Evolutionary conservation across 2,329 filamentous ascomycete genomes (phyloP), one percentile per base, ranked within the genome.

Genomic region (Cytospora chrysosperma): DNA sequence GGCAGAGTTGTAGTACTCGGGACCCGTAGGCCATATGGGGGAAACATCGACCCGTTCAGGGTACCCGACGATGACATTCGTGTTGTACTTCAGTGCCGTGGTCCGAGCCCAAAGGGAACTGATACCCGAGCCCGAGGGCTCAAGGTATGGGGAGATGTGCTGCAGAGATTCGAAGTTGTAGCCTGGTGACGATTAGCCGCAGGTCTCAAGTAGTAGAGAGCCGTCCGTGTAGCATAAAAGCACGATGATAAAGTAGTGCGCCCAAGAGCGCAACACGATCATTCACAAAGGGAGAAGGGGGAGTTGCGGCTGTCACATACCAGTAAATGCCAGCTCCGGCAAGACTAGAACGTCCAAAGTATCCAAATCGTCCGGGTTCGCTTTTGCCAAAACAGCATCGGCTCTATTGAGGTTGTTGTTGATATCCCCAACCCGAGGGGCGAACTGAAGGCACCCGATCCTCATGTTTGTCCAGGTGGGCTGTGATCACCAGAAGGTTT

Each of bases 151-250:
- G 1, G 76, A 75, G 53, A 94, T 93, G 1, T 91, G 82, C 34
- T 84, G 77, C 2, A 91, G 73, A 0, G 87, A 89, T 50, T 83
- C 81, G 77, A 93, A 94, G 72, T 92, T 93, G 77, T 93, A 94
- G 30, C 91, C 89, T 86, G 58, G 43, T 34, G 62, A 62, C 65
- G 17, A 37, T 58, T 26, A 58, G 56, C 17, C 17, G 43, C 3
- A 17, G 27, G 1, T 50, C 12, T 6, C n/a, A 40, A 49, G 24
- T n/a, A 19, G 55, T 4, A 30, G 12, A 43, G 28, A 26, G 24
- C 10, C 3, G 8, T 3, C 21, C 27, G 26, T 32, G 27, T 19
- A 47, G 15, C 8, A 32, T 28, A 17, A 43, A 21, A 3, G 24
- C 34, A 2, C 34, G 8, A n/a, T n/a, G n/a, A n/a, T n/a, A 10